Conservation (phyloP, 2,329 filamentous ascomycete species). For the Fusarium veterinarium region DNA sequence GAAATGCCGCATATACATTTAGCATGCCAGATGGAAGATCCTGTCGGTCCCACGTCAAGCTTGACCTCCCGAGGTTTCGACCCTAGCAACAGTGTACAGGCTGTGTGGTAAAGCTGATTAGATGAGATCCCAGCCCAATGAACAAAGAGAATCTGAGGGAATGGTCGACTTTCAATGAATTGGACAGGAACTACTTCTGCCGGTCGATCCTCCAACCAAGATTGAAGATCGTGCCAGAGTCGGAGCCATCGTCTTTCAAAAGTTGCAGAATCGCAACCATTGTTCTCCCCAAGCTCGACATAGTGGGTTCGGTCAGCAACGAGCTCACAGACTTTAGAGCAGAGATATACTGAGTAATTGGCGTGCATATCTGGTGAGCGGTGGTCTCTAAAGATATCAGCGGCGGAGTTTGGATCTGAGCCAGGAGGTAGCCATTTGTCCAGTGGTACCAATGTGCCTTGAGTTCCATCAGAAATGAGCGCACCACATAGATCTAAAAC, state of each 20-base stretch:
- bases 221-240: conserved; percentile 62
- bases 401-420: conserved; percentile 50
- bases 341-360: conserved; percentile 69
- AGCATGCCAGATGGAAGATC: conserved; percentile 65
- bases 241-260: conserved; percentile 59
- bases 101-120: conserved; percentile 68
- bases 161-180: conserved; percentile 56
- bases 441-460: conserved; percentile 62
- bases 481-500: conserved; percentile 63
- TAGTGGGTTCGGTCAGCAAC: conserved; percentile 61
- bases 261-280: conserved; percentile 54
- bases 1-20: conserved; percentile 67
- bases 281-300: conserved; percentile 59
- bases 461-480: conserved; percentile 64
- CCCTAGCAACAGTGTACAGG: conserved; percentile 63
- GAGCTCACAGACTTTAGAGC: conserved; percentile 63
- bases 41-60: conserved; percentile 42
- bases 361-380: conserved; percentile 65
- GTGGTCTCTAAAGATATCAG: conserved; percentile 49
- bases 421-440: conserved; percentile 60
- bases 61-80: conserved; percentile 51
- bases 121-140: conserved; percentile 67
- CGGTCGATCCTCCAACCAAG: conserved; percentile 60
- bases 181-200: conserved; percentile 59
- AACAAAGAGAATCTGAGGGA: conserved; percentile 63